Conservation (phyloP, 805 yeast species). For the Isabelozyma gotoi region DNA sequence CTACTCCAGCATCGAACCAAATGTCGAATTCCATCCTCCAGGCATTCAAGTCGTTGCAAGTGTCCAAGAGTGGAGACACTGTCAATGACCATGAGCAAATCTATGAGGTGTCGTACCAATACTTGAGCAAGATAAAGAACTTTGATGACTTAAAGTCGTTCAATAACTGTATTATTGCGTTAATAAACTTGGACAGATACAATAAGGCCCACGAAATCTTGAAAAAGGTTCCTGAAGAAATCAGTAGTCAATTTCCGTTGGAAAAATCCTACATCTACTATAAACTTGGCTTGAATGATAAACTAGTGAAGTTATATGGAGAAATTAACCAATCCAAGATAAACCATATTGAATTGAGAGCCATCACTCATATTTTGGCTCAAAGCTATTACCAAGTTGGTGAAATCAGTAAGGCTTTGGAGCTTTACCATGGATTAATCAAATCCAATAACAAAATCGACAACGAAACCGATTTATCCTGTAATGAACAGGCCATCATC, state of each 20-base stretch:
- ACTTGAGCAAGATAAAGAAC: conserved; percentile 36
- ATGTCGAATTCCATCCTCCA: conserved; percentile 42
- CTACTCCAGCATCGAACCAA: background rate
- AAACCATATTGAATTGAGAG: conserved; percentile 22
- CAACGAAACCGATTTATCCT: conserved; percentile 51
- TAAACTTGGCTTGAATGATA: conserved; percentile 47
- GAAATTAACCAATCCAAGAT: conserved; percentile 5
- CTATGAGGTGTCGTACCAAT: conserved; percentile 40
- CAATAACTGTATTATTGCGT: conserved; percentile 51
- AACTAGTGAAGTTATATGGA: conserved; percentile 17
- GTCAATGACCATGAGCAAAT: conserved; percentile 34
- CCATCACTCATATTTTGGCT: conserved; percentile 50
- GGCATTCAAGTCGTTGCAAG: conserved; percentile 41
- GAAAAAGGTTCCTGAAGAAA: conserved; percentile 35
- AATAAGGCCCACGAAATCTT: conserved; percentile 46
- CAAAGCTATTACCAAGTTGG: conserved; percentile 55
- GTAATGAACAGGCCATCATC: conserved; percentile 68
- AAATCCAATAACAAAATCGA: conserved; percentile 33
- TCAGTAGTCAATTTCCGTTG: conserved; percentile 36
- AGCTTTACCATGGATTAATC: conserved; percentile 44
- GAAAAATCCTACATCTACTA: conserved; percentile 63
- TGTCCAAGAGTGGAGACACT: conserved; percentile 20
- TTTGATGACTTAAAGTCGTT: conserved; percentile 36
- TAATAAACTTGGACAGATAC: conserved; percentile 60
- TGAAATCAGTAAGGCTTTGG: conserved; percentile 39